Evolutionary conservation across 2,329 filamentous ascomycete genomes (phyloP), one percentile per base, ranked within the genome.

Genomic region (Paecilomyces variotii): DNA sequence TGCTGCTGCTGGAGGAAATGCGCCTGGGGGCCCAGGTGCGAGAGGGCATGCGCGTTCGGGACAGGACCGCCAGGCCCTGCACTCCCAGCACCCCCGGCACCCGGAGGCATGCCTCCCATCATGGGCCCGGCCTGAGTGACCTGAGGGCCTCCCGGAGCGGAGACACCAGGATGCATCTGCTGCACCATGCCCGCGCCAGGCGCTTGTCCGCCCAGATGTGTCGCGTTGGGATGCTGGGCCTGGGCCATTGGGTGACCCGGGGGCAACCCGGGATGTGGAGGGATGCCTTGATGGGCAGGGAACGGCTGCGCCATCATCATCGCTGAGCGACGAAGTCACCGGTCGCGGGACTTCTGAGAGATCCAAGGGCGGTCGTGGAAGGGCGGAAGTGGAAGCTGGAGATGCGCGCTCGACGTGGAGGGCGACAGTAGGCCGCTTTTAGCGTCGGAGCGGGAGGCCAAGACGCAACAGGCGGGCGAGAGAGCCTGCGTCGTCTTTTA

Each of bases 51-150:
- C 54, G 80, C 78, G 69, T 80, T 84, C 27, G 80, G 82, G 58
- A 78, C 76, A 28, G 75, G 74, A 27, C 76, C 75, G n/a, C 74
- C 77, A 60, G 77, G 76, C 34, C 78, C 78, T 61, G 78, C 78
- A 32, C 78, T 81, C 60, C 80, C 79, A 59, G 78, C 78, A 57
- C 82, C 82, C 60, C 80, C 79, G 59, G 78, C 78, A 57, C 82
- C 82, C 54, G 82, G 82, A 63, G 84, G 83, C 83, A 87, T 86
- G 55, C 80, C 83, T 35, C 68, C 77, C 79, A 87, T 84, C 82
- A 86, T 85, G 26, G 82, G 83, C n/a, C 81, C 81, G 54, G 82
- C 79, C 68, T 86, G 84, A 62, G 77, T 83, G 58, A 84, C 83
- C 62, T 84, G 82, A 55, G 84, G 82, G 26, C 79, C 82, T 62